These are phyloP conservation scores for Insectozyma bohioensis DNA, from an alignment of 1,139 yeast species.

Conservation along the genomic window DNA sequence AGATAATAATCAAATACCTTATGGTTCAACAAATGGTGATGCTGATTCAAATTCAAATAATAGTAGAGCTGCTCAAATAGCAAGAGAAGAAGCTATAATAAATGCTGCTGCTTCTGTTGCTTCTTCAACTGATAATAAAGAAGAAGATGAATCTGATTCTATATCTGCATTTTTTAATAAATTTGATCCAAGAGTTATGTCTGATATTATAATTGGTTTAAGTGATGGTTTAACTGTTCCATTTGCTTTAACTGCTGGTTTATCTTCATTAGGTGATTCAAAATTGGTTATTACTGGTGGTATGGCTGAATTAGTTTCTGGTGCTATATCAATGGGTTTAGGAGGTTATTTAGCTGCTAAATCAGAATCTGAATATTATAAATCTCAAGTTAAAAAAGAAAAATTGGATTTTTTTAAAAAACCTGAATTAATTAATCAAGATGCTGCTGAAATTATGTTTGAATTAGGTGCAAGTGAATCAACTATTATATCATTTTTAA, in stretches of 20 bases:
- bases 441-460: conserved; percentile 68
- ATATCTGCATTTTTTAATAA: conserved; percentile 37
- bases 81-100: conserved; percentile 40
- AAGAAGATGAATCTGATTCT: conserved; percentile 23
- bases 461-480: conserved; percentile 70
- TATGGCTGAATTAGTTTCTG: conserved; percentile 79
- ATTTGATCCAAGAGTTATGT: conserved; percentile 73
- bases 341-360: conserved; percentile 83
- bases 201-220: conserved; percentile 75
- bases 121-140: conserved; percentile 20
- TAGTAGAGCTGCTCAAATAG: conserved; percentile 38
- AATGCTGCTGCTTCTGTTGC: conserved; percentile 22
- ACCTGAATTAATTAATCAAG: conserved; percentile 60
- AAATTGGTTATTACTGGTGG: conserved; percentile 82
- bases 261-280: conserved; percentile 73
- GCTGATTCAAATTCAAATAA: conserved; percentile 11
- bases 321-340: conserved; percentile 83
- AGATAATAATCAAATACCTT: conserved; percentile 34
- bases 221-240: conserved; percentile 85
- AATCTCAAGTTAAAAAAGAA: conserved; percentile 68
- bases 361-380: conserved; percentile 72
- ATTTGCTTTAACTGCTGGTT: conserved; percentile 80
- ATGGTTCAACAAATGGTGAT: conserved; percentile 41
- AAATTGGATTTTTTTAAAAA: conserved; percentile 66
- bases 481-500: conserved; percentile 63